Evolutionary conservation across 2,329 filamentous ascomycete genomes (phyloP), one percentile per base, ranked within the genome.

Genomic region (Arthrinium puccinioides): DNA sequence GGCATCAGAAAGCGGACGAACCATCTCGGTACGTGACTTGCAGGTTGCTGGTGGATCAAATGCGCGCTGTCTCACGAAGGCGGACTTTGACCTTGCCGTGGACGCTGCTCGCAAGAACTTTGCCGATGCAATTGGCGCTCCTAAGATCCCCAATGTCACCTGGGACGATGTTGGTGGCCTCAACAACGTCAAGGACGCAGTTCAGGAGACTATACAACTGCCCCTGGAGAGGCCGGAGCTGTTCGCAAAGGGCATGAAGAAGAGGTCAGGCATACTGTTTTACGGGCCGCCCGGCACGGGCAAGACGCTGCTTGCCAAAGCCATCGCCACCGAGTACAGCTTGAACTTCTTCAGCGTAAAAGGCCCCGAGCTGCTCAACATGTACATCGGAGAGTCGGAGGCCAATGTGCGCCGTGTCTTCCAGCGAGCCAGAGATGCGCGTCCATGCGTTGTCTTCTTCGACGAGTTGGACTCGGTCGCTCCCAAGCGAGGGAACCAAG

Each of bases 231-330:
- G 89, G 9, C 90, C 90, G 1, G 92, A 97, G 59, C 74, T 97
- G 2, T 97, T 97, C 53, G 89, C 89, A 21, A 94, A 90, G 67
- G 92, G 90, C 34, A 92, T 97, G 84, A 96, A 96, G 74, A 97
- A 97, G 67, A 82, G 90, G 28, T 94, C 87, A 16, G 88, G 88
- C 49, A 94, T 95, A 47, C 62, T 94, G 18, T 94, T 95, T 63
- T 94, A 94, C 53, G 88, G 88, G 0, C 88, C 88, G 1, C 88
- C 88, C 0, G 88, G 88, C 44, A 94, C 88, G 2, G 88, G 88
- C 51, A 95, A 95, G 65, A 95, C 88, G 2, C 65, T 94, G n/a
- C 72, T 94, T 33, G 88, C 88, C 35, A 94, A 94, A 64, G 88
- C 88, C 21, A 94, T 94, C 49, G 88, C 88, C 0, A 94, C 88